Evolutionary conservation across 2,329 filamentous ascomycete genomes (phyloP).

Genomic region (Juglanconis sp.): DNA sequence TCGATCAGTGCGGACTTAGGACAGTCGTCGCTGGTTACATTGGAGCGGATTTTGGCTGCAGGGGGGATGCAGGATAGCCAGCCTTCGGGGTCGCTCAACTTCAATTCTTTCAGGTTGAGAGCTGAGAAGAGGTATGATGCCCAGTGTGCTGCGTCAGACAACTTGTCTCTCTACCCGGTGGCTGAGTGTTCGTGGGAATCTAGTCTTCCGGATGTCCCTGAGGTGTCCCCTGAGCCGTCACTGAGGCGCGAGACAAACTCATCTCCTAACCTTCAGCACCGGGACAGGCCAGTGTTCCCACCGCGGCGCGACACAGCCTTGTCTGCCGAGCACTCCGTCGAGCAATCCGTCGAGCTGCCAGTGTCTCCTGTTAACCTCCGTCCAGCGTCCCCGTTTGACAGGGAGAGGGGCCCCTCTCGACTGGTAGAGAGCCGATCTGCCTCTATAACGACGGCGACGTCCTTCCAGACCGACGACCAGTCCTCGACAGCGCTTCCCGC

Average conservation of each 20-base stretch:
- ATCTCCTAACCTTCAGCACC: not conserved
- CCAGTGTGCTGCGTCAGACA: not conserved
- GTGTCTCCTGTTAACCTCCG: not conserved
- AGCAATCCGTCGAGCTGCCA: not conserved
- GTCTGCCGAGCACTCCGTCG: not conserved
- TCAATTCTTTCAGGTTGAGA: slow-evolving; percentile 3
- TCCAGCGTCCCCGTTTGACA: not conserved
- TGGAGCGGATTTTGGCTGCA: slow-evolving; percentile 7
- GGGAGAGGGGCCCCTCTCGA: not conserved
- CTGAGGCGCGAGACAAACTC: not conserved
- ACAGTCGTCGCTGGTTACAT: not conserved
- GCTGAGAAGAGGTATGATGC: slow-evolving; percentile 12
- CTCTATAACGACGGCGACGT: slow-evolving; percentile 18
- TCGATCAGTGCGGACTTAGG: not conserved
- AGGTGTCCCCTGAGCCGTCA: slow-evolving; percentile 2
- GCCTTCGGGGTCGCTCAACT: not conserved
- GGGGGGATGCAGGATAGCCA: not conserved
- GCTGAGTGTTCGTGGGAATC: slow-evolving; percentile 9
- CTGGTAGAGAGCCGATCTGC: slow-evolving; percentile 3
- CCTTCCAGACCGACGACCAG: slow-evolving; percentile 13
- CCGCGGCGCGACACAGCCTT: not conserved
- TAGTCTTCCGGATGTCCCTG: slow-evolving; percentile 12
- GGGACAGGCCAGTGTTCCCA: not conserved
- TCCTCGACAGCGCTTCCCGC: slow-evolving; percentile 17
- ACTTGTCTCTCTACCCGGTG: not conserved